Percentiles rank a stretch among this genome's conserved stretches.
Evolutionary conservation across 371 early-diverging fungal species (phyloP).

Genomic region (Lichtheimia ramosa): DNA sequence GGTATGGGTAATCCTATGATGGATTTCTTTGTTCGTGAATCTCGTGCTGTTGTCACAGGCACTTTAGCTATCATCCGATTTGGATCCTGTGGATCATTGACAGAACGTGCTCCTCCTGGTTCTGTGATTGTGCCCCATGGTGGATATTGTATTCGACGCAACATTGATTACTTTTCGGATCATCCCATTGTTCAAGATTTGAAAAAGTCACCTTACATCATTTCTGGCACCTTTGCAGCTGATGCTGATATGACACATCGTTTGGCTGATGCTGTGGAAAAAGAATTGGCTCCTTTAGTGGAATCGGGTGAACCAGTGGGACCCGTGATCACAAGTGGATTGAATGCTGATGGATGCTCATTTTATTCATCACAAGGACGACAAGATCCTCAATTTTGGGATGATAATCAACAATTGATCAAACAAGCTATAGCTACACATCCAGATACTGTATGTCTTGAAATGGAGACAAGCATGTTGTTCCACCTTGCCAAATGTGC

Average conservation of each 20-base stretch:
- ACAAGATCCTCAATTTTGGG: constrained; percentile 73
- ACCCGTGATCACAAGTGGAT: constrained; percentile 67
- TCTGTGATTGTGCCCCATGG: constrained; percentile 75
- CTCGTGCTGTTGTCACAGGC: constrained; percentile 83
- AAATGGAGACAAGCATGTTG: constrained; percentile 92
- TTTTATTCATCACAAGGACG: constrained; percentile 94
- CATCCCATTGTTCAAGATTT: constrained; percentile 27
- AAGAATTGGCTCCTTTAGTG: constrained; percentile 26
- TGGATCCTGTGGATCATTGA: constrained; percentile 90
- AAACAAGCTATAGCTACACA: constrained; percentile 43
- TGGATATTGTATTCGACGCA: constrained; percentile 74
- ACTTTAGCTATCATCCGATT: constrained; percentile 83
- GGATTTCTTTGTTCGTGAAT: constrained; percentile 94
- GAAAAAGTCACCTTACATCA: constrained; percentile 57
- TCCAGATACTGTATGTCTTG: constrained; percentile 71
- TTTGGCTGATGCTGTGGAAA: constrained; percentile 38
- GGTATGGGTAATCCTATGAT: constrained; percentile 87
- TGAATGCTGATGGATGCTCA: constrained; percentile 86
- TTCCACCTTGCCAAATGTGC: constrained; percentile 78
- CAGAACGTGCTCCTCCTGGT: constrained; percentile 59
- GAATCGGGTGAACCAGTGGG: constrained; percentile 29
- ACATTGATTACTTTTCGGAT: constrained; percentile 73
- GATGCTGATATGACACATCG: constrained; percentile 58
- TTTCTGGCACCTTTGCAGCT: constrained; percentile 65
- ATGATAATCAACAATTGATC: constrained; percentile 73